Base-by-base conservation (phyloP, 805 yeast species). In the Kurtzmaniella cleridarum region DNA sequence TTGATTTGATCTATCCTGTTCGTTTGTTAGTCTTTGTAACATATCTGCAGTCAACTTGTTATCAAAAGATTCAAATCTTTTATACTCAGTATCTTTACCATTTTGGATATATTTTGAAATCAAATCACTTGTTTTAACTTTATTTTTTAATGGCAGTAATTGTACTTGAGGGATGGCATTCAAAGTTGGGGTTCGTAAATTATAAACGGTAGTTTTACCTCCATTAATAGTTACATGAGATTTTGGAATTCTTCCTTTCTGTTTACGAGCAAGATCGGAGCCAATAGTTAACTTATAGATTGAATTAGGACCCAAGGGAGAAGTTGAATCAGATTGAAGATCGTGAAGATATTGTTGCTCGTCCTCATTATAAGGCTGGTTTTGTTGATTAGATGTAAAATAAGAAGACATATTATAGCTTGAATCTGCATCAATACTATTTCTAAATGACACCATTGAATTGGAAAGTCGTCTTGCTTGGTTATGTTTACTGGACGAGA, bases 151-250 rank as follows among this genome's bases (percentile, higher is more conserved):
- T 28, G 64, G 57, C 49, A 50, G 42, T 30, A 91, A 64, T 35
- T 74, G 78, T 9, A 88, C 81, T 17, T 82, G 88, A 0, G 97
- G 96, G 9, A 91, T 91, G 52, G 93, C 98, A 36, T 73, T 71
- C 1, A 75, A 67, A 0, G 96, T 82, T 0, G 98, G 98, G 6
- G 78, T 73, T 30, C 66, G 66, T 18, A 83, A 54, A 46, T 72
- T 73, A 26, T 52, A 46, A 9, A 67, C 55, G 2, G 75, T 57
- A 8, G 71, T 71, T 5, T 65, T 55, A 0, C 78, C 70, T 5
- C 72, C 73, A 47, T 66, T 66, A 28, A 69, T 48, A 9, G 65
- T 53, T 3, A 69, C 66, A 40, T 63, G 53, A 20, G 53, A 42
- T 42, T 59, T 57, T 31, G 59, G 55, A 14, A 66, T 46, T 43